Percentiles rank a stretch among this genome's conserved stretches.
phyloP scores from a whole-genome alignment of 768 basidiomycete genomes.

The Tephrocybe sp. region DNA sequence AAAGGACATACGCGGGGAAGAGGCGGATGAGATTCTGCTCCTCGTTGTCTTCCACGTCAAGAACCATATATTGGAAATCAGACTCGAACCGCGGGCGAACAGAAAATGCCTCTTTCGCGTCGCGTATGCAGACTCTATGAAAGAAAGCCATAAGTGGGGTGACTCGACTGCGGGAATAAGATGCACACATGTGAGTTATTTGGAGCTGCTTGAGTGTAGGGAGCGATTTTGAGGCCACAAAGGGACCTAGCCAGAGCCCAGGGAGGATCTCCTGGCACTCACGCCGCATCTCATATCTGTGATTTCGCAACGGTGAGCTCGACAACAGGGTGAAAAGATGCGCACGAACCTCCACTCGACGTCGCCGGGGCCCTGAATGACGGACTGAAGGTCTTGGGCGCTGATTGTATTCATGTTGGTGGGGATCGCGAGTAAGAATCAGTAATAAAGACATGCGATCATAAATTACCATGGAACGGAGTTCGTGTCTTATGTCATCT shows the following conservation, averaged over 20 bases:
- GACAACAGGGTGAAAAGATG: not conserved
- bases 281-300: slow-evolving; percentile 92
- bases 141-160: slow-evolving; percentile 1
- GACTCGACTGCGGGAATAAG: slow-evolving; percentile 11
- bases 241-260: slow-evolving; percentile 81
- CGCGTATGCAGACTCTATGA: slow-evolving; percentile 81
- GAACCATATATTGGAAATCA: slow-evolving; percentile 71
- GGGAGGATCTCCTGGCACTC: slow-evolving; percentile 92
- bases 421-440: slow-evolving; percentile 2
- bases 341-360: slow-evolving; percentile 78
- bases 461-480: not conserved
- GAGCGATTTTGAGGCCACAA: slow-evolving; percentile 83
- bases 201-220: slow-evolving; percentile 62
- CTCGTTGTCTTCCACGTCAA: slow-evolving; percentile 90
- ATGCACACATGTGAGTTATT: slow-evolving; percentile 77
- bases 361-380: slow-evolving; percentile 79
- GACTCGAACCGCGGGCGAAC: slow-evolving; percentile 85
- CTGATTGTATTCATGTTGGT: slow-evolving; percentile 20
- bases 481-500: slow-evolving; percentile 12
- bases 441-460: not conserved
- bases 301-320: not conserved
- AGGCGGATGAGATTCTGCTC: slow-evolving; percentile 93
- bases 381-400: slow-evolving; percentile 47
- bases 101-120: slow-evolving; percentile 87
- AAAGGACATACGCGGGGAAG: slow-evolving; percentile 70